Conservation (phyloP, 768 basidiomycete genomes). For the Clathrus columnatus region DNA sequence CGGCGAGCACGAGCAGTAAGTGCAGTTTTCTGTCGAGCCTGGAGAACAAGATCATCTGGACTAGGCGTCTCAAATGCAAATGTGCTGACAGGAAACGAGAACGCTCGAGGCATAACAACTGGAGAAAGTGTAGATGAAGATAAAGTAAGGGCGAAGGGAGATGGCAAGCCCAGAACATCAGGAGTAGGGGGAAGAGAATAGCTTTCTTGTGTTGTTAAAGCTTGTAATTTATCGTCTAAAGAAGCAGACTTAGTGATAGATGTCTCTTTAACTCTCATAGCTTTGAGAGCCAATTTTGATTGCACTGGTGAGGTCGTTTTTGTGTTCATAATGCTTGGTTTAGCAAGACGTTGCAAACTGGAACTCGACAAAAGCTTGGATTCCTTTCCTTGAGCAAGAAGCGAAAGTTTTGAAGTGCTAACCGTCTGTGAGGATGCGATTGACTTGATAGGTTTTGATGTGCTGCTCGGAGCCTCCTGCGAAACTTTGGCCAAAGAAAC, state of each 20-base stretch:
- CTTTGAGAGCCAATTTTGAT: slow-evolving; percentile 73
- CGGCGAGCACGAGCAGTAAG: slow-evolving; percentile 22
- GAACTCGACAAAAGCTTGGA: slow-evolving; percentile 12
- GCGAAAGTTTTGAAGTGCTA: slow-evolving; percentile 58
- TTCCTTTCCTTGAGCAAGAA: slow-evolving; percentile 56
- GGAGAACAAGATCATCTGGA: slow-evolving; percentile 83
- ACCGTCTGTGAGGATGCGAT: slow-evolving; percentile 23
- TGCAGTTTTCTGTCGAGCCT: slow-evolving; percentile 69
- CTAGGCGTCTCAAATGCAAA: slow-evolving; percentile 79
- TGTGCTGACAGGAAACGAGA: slow-evolving; percentile 11
- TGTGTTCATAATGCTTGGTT: slow-evolving; percentile 20
- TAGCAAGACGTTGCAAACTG: background rate
- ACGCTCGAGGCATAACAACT: background rate
- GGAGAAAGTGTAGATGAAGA: background rate
- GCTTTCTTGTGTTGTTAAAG: slow-evolving; percentile 15
- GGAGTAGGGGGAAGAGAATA: slow-evolving; percentile 27
- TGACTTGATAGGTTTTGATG: slow-evolving; percentile 11
- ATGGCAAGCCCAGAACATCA: slow-evolving; percentile 23
- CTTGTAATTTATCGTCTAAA: slow-evolving; percentile 25
- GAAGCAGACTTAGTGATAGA: slow-evolving; percentile 16
- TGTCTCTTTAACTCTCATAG: slow-evolving; percentile 48
- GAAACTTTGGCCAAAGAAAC: slow-evolving; percentile 17
- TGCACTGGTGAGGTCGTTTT: slow-evolving; percentile 21
- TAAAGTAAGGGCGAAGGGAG: slow-evolving; percentile 11
- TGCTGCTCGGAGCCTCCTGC: slow-evolving; percentile 11